Evolutionary conservation across 2,329 filamentous ascomycete genomes (phyloP).

Genomic region (Mycosphaerelloides madeirae): DNA sequence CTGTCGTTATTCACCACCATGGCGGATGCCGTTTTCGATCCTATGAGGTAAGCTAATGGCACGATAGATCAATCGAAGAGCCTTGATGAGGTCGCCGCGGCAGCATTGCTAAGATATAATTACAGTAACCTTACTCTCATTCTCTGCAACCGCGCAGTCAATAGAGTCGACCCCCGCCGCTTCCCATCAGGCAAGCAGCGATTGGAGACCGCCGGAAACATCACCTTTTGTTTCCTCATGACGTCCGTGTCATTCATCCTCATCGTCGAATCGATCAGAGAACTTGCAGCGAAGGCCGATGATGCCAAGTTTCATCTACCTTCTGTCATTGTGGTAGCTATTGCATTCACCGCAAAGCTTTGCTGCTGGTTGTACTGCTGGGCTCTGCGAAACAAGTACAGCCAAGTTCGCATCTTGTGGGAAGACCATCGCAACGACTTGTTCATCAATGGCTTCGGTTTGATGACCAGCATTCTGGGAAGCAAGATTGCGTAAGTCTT

Average conservation of each 20-base stretch:
- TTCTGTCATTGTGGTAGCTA: slow-evolving; percentile 75
- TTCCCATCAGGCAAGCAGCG: slow-evolving; percentile 92
- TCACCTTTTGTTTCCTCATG: slow-evolving; percentile 96
- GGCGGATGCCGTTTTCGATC: slow-evolving; percentile 93
- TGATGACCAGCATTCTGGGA: slow-evolving; percentile 86
- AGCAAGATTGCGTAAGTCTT: slow-evolving; percentile 59
- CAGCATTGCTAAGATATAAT: slow-evolving; percentile 32
- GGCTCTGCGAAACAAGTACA: slow-evolving; percentile 84
- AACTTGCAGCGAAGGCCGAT: slow-evolving; percentile 53
- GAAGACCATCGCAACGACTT: slow-evolving; percentile 96
- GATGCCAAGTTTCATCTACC: slow-evolving; percentile 70
- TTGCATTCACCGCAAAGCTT: slow-evolving; percentile 83
- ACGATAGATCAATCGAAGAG: background rate
- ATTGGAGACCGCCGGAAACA: slow-evolving; percentile 93
- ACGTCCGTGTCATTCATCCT: slow-evolving; percentile 85
- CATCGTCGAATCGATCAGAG: slow-evolving; percentile 76
- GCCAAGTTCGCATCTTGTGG: slow-evolving; percentile 87
- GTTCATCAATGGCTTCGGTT: slow-evolving; percentile 86
- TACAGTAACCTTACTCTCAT: slow-evolving; percentile 84
- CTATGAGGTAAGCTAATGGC: slow-evolving; percentile 15
- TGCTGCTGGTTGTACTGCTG: slow-evolving; percentile 86
- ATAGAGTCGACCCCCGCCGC: slow-evolving; percentile 74
- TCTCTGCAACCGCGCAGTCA: slow-evolving; percentile 80
- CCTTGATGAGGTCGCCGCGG: background rate
- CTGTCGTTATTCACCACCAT: slow-evolving; percentile 95